These are phyloP conservation scores for Paraphoma chrysanthemicola DNA, from an alignment of 2,329 filamentous ascomycete species.

Conservation along the genomic window DNA sequence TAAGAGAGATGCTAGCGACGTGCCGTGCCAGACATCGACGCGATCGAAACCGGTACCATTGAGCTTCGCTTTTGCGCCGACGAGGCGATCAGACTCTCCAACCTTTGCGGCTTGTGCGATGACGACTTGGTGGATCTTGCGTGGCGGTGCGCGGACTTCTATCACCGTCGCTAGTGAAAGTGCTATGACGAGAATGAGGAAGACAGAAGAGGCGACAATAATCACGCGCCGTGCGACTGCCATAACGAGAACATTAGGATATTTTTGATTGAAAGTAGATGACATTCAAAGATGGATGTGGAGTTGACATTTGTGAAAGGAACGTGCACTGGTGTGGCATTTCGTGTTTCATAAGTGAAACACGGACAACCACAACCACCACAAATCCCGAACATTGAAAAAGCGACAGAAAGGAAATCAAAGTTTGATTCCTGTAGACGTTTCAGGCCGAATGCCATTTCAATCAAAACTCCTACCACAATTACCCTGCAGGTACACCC, in stretches of 20 bases:
- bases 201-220: slow-evolving; percentile 30
- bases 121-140: slow-evolving; percentile 28
- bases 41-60: slow-evolving; percentile 40
- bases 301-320: slow-evolving; percentile 1
- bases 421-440: no score
- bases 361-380: not conserved
- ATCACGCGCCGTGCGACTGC: slow-evolving; percentile 26
- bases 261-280: not conserved
- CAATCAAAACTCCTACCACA: no score
- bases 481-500: no score
- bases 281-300: not conserved
- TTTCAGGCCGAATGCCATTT: no score
- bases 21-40: slow-evolving; percentile 32
- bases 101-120: slow-evolving; percentile 37
- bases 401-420: no score
- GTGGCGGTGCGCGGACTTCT: slow-evolving; percentile 31
- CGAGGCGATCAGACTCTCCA: slow-evolving; percentile 17
- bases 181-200: slow-evolving; percentile 37
- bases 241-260: slow-evolving; percentile 17
- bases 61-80: slow-evolving; percentile 31
- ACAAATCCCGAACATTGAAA: no score
- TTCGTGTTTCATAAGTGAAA: slow-evolving; percentile 31
- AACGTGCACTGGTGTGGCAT: slow-evolving; percentile 13
- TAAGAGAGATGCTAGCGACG: slow-evolving; percentile 9
- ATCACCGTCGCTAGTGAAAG: slow-evolving; percentile 36